Conservation (phyloP, 495 filamentous ascomycete genomes). For the Collariella sp. region DNA sequence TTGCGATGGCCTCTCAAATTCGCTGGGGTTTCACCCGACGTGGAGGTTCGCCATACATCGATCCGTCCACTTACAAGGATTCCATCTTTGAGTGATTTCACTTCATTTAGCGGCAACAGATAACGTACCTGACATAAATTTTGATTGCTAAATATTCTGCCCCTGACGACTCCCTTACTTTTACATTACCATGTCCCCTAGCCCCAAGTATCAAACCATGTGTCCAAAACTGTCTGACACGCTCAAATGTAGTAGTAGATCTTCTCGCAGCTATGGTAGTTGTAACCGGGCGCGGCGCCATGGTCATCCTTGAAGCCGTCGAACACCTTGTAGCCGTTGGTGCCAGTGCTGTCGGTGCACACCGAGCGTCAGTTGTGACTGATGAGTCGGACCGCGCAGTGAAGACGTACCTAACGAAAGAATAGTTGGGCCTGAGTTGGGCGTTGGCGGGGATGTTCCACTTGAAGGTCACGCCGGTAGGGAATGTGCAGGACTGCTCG, state of each 20-base stretch:
- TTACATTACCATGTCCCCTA: too few species aligned
- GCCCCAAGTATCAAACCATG: too few species aligned
- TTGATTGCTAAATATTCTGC: too few species aligned
- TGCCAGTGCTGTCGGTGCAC: background rate
- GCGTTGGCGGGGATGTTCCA: conserved; percentile 15
- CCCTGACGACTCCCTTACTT: too few species aligned
- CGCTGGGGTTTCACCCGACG: conserved; percentile 5
- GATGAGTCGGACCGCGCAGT: background rate
- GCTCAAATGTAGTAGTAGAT: conserved; percentile 4
- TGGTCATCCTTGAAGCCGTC: conserved; percentile 11
- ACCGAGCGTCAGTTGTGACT: background rate
- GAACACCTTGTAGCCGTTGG: conserved; percentile 8
- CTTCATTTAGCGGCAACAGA: background rate
- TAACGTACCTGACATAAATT: too few species aligned
- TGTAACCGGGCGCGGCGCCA: background rate
- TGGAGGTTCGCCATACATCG: conserved; percentile 2
- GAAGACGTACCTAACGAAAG: background rate
- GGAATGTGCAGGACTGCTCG: conserved; percentile 9
- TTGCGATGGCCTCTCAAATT: conserved; percentile 5
- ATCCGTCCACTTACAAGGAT: background rate
- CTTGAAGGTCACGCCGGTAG: conserved; percentile 6
- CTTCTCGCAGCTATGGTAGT: background rate
- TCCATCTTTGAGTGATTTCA: conserved; percentile 5
- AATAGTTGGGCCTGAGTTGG: conserved; percentile 6
- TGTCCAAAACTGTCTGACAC: too few species aligned